These are phyloP conservation scores for Takakia lepidozioides DNA, from an alignment of 225 moss, liverwort and hornwort genomes.

Conservation along the genomic window DNA sequence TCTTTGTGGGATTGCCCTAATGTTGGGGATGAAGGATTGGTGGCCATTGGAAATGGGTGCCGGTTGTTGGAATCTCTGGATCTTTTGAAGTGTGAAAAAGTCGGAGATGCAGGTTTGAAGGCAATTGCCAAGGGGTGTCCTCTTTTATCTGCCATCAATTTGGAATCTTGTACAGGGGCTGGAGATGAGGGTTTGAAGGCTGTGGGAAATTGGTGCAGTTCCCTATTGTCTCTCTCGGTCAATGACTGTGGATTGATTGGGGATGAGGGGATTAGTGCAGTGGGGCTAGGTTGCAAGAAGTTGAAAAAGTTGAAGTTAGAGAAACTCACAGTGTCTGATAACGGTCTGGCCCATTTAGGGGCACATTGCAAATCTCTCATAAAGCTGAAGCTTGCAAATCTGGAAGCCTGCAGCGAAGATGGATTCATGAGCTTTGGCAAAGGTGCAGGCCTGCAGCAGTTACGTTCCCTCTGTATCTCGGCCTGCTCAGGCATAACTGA, in stretches of 20 bases:
- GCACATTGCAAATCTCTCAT: slow-evolving; percentile 44
- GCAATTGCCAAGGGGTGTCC: slow-evolving; percentile 61
- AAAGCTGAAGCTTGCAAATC: slow-evolving; percentile 40
- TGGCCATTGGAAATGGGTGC: slow-evolving; percentile 59
- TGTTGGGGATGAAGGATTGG: slow-evolving; percentile 58
- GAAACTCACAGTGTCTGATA: slow-evolving; percentile 41
- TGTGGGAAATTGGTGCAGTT: slow-evolving; percentile 34
- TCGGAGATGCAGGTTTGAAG: slow-evolving; percentile 50
- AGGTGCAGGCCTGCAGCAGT: slow-evolving; percentile 38
- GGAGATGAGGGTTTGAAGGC: slow-evolving; percentile 46
- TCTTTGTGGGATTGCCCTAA: slow-evolving; percentile 59
- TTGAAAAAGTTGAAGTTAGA: slow-evolving; percentile 64
- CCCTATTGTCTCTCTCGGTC: slow-evolving; percentile 40
- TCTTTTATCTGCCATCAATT: slow-evolving; percentile 29
- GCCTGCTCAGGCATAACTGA: slow-evolving; percentile 62
- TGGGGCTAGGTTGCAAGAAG: slow-evolving; percentile 43
- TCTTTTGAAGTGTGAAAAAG: slow-evolving; percentile 49
- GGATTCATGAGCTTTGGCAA: slow-evolving; percentile 49
- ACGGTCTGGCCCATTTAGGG: slow-evolving; percentile 45
- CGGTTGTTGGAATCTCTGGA: slow-evolving; percentile 57
- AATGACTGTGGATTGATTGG: slow-evolving; percentile 51
- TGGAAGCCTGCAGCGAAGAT: slow-evolving; percentile 46
- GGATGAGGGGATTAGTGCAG: slow-evolving; percentile 37
- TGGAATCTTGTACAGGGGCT: slow-evolving; percentile 48
- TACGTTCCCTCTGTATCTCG: slow-evolving; percentile 38